Conservation (phyloP, 169 alveolate genomes). For the Plasmodium vivax region DNA sequence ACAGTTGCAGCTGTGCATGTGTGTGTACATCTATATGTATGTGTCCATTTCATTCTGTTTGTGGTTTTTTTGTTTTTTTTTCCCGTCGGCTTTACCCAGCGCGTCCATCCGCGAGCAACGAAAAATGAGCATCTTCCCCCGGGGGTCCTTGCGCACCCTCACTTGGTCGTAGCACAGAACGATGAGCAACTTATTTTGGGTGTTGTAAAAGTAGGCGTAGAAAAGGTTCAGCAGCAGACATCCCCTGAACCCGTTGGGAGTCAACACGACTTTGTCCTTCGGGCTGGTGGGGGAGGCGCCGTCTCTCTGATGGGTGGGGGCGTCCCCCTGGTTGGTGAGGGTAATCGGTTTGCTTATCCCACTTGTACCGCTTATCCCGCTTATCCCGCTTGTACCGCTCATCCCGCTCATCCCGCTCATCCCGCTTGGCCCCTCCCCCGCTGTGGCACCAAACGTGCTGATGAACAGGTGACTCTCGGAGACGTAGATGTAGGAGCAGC, state of each 20-base stretch:
- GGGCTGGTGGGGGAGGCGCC: not conserved
- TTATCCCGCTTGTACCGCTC: not conserved
- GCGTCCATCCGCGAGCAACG: constrained; percentile 15
- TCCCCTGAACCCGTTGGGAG: constrained; percentile 60
- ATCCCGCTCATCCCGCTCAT: no score
- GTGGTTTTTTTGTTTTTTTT: not conserved
- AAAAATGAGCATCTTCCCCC: constrained; percentile 20
- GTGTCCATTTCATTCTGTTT: not conserved
- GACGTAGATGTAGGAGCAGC: constrained; percentile 38
- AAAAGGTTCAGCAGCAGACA: constrained; percentile 28
- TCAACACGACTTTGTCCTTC: not conserved
- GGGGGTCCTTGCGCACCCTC: not conserved
- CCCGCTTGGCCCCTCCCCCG: not conserved
- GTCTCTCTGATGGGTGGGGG: not conserved
- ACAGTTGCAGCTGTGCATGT: not conserved
- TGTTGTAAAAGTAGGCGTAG: constrained; percentile 60
- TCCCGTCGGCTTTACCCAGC: not conserved
- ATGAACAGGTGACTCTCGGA: constrained; percentile 6
- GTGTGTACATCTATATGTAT: not conserved
- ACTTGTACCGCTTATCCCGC: not conserved
- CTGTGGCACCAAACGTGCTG: not conserved
- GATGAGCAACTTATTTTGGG: constrained; percentile 31
- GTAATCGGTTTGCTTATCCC: not conserved
- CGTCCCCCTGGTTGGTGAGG: not conserved
- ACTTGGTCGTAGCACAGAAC: constrained; percentile 44